phyloP scores from a whole-genome alignment of 805 yeast genomes.

The Groenewaldozyma salmanticensis region DNA sequence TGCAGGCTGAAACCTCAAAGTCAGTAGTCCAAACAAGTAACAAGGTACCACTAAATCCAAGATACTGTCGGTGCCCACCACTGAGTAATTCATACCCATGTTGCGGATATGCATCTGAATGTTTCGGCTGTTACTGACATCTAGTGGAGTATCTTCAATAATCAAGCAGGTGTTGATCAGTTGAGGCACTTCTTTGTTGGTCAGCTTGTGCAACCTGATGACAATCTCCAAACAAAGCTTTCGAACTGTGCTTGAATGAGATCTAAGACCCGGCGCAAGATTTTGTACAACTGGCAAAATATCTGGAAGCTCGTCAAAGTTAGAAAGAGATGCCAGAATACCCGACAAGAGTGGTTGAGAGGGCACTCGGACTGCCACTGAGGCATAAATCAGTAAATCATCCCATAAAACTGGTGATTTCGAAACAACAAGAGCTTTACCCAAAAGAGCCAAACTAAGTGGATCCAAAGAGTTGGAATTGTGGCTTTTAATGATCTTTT shows the following conservation, averaged over 20 bases:
- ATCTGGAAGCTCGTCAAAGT: too few species aligned
- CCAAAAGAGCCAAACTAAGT: too few species aligned
- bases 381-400: too few species aligned
- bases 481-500: too few species aligned
- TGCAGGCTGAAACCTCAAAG: constrained; percentile 71
- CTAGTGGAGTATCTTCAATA: constrained; percentile 66
- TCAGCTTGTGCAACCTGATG: constrained; percentile 5
- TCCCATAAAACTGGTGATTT: too few species aligned
- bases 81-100: constrained; percentile 37
- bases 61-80: constrained; percentile 21
- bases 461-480: too few species aligned
- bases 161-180: constrained; percentile 20
- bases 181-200: constrained; percentile 6
- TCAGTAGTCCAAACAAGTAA: constrained; percentile 58
- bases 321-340: too few species aligned
- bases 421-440: too few species aligned
- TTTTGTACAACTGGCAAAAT: too few species aligned
- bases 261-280: neutral
- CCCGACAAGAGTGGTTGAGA: too few species aligned
- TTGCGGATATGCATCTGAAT: constrained; percentile 58
- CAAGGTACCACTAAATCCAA: constrained; percentile 32
- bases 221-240: constrained; percentile 36
- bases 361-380: too few species aligned
- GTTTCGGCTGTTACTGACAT: constrained; percentile 64
- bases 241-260: constrained; percentile 34